Evolutionary conservation across 2,329 filamentous ascomycete genomes (phyloP), one percentile per base, ranked within the genome.

Genomic region (Geosmithia flava): DNA sequence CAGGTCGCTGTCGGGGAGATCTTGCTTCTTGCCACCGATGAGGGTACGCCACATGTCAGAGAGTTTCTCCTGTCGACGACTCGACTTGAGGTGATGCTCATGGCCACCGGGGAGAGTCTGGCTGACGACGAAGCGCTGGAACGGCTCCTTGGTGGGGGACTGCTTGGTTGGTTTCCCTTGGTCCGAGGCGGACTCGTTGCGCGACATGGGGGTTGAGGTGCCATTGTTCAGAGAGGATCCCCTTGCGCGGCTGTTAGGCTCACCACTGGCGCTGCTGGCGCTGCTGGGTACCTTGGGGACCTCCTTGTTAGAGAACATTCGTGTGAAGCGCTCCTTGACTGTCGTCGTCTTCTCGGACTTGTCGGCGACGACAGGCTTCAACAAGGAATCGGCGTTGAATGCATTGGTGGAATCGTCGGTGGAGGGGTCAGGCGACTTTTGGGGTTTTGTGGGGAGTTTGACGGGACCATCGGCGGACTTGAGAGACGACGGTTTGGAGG

Each of bases 31-130:
- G 66, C 86, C 88, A 53, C 87, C 88, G 47, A 97, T 76, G 56
- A 96, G 78, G 55, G 84, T 83, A 56, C 89, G 85, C 66, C 95
- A 84, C 80, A 97, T 87, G 63, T 94, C 89, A 19, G 86, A 84
- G 49, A 98, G 74, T 68, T 96, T 97, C 67, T 98, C 91, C 65
- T 98, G 91, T 49, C 93, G 80, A 62, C 87, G 88, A 51, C 87
- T 86, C 52, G 87, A 90, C 68, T 87, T 93, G 53, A 98, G 80
- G 57, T 87, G 80, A 62, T 98, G 93, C 58, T 86, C 83, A 59
- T 98, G 93, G 37, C 81, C 77, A 53, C 87, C 86, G 53, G 83
- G 70, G 7, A 68, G 64, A 6, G 75, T 72, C 20, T 69, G 54
- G 48, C 72, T 69, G 42, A 68, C 46, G 27, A 74, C 65, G 59